Conservation (phyloP, 495 filamentous ascomycete species). For the Podospora tetraspora region DNA sequence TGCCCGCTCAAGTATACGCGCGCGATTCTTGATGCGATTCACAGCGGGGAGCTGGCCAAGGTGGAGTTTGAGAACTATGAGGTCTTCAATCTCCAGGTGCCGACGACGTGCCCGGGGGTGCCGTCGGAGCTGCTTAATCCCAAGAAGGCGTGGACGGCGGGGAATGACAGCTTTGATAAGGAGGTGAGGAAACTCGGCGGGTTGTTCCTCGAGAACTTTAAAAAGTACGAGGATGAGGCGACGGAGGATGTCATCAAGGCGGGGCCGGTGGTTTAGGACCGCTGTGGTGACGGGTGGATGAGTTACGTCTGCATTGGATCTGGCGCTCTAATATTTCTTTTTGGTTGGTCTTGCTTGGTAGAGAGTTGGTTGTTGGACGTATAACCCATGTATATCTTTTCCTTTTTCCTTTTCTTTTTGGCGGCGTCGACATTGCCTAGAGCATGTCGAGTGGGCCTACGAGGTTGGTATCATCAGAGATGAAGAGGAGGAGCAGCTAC, state of each 20-base stretch:
- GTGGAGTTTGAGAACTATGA: constrained; percentile 91
- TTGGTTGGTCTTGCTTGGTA: neutral
- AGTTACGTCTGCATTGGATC: constrained; percentile 15
- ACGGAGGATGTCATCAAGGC: constrained; percentile 76
- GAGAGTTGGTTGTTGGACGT: neutral
- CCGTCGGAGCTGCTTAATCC: constrained; percentile 92
- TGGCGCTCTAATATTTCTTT: constrained; percentile 6
- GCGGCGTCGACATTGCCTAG: neutral
- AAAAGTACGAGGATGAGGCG: constrained; percentile 85
- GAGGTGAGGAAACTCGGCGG: constrained; percentile 84
- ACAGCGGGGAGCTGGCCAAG: constrained; percentile 89
- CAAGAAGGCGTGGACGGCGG: constrained; percentile 80
- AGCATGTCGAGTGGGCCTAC: too few species aligned
- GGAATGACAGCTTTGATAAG: constrained; percentile 66
- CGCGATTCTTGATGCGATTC: constrained; percentile 96
- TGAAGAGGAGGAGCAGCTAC: neutral
- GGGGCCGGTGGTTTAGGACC: constrained; percentile 46
- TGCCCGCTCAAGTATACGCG: constrained; percentile 99
- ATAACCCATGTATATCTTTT: neutral
- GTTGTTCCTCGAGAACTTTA: constrained; percentile 94
- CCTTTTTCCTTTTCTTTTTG: neutral
- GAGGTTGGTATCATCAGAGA: too few species aligned
- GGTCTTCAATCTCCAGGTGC: constrained; percentile 91
- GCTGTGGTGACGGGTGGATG: neutral
- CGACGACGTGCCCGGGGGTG: constrained; percentile 78